These are phyloP conservation scores for Penicillium coffeae DNA, from an alignment of 495 filamentous ascomycete genomes.

Conservation along the genomic window DNA sequence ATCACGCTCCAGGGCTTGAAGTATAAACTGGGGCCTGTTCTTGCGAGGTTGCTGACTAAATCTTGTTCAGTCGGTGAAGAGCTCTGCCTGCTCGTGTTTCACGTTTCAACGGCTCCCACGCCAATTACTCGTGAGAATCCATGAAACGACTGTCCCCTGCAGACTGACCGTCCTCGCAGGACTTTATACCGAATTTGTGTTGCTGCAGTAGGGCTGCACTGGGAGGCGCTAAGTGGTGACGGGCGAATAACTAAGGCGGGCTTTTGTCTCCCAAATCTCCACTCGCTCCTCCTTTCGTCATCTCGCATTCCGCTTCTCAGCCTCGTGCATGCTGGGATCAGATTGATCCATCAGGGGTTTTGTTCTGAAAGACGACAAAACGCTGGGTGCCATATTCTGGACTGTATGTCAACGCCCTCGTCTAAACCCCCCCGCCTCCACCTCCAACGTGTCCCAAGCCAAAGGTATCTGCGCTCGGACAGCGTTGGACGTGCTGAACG, in stretches of 20 bases:
- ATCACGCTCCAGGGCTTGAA: background rate
- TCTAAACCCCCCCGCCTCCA: background rate
- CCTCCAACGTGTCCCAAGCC: too few relatives aligned
- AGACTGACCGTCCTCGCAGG: background rate
- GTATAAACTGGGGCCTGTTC: background rate
- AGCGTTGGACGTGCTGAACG: too few relatives aligned
- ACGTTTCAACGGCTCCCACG: too few relatives aligned
- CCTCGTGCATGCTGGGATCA: slow-evolving; percentile 16
- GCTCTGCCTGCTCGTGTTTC: too few relatives aligned
- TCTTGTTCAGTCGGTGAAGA: too few relatives aligned
- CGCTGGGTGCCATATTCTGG: background rate
- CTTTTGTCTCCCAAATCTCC: background rate
- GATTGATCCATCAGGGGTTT: slow-evolving; percentile 8
- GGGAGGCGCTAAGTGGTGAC: too few relatives aligned
- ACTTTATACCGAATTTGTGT: slow-evolving; percentile 2
- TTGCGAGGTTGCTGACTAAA: too few relatives aligned
- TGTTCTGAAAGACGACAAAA: too few relatives aligned
- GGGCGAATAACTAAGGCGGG: too few relatives aligned
- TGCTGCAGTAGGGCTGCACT: background rate
- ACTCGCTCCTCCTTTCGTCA: slow-evolving; percentile 18
- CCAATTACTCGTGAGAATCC: too few relatives aligned
- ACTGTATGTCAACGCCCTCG: background rate
- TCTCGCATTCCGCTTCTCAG: slow-evolving; percentile 21
- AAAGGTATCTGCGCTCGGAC: too few relatives aligned
- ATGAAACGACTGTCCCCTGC: background rate